Evolutionary conservation across 192 early-diverging fungal genomes (phyloP).

Genomic region (Phycomyces blakesleeanus): DNA sequence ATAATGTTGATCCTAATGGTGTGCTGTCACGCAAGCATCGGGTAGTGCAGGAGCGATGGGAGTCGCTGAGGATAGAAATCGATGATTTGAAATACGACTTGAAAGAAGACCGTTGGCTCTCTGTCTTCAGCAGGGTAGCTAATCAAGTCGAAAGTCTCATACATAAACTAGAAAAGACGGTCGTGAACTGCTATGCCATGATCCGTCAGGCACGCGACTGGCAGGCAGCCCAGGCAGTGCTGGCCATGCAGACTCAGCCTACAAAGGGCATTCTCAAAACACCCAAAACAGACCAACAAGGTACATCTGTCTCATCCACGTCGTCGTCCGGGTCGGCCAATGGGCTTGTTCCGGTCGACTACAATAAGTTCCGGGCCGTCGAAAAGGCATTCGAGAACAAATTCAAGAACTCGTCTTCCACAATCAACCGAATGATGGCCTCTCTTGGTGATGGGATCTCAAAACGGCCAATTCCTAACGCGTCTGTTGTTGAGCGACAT

Average conservation of each 20-base stretch:
- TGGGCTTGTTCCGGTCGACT: conserved; percentile 23
- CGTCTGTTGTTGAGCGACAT: conserved; percentile 40
- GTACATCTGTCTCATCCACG: conserved; percentile 18
- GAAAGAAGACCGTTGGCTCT: conserved; percentile 57
- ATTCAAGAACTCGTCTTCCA: conserved; percentile 52
- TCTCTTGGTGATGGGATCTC: conserved; percentile 54
- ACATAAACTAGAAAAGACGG: conserved; percentile 50
- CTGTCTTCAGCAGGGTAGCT: conserved; percentile 49
- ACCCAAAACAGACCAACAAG: conserved; percentile 4
- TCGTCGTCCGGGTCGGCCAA: conserved; percentile 6
- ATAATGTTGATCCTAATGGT: conserved; percentile 30
- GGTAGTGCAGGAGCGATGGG: conserved; percentile 44
- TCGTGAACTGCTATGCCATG: conserved; percentile 42
- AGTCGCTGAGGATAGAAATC: conserved; percentile 49
- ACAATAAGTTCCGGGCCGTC: conserved; percentile 43
- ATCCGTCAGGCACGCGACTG: conserved; percentile 24
- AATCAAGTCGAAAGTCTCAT: conserved; percentile 57
- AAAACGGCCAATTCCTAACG: conserved; percentile 40
- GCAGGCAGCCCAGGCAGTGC: conserved; percentile 22
- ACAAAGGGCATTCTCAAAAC: not conserved
- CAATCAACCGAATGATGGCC: conserved; percentile 51
- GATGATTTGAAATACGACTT: conserved; percentile 53
- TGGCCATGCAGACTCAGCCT: not conserved
- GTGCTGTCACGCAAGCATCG: conserved; percentile 30
- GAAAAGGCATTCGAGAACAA: conserved; percentile 56